Evolutionary conservation across 805 yeast species (phyloP).

Genomic region (Metschnikowia amazonensis): DNA sequence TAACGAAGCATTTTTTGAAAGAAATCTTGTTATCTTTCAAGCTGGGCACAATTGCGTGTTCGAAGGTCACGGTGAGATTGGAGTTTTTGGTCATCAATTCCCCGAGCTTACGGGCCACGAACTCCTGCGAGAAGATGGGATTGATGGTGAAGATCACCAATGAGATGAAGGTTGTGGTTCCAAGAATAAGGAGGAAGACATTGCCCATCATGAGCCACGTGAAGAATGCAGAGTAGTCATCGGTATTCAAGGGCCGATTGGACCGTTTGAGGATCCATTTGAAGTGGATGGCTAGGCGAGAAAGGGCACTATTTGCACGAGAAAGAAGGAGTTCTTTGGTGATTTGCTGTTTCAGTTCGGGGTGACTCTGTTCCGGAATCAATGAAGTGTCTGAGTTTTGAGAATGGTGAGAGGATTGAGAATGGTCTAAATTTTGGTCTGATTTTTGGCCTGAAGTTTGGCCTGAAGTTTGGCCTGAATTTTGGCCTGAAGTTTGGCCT

Average conservation of each 20-base stretch:
- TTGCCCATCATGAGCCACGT: slow-evolving; percentile 93
- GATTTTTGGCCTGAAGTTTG: too few relatives aligned
- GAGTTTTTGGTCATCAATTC: slow-evolving; percentile 80
- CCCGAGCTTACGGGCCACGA: slow-evolving; percentile 77
- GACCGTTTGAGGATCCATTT: slow-evolving; percentile 77
- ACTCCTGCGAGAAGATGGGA: slow-evolving; percentile 85
- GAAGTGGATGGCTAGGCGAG: slow-evolving; percentile 35
- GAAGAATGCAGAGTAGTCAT: slow-evolving; percentile 84
- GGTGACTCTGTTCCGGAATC: too few relatives aligned
- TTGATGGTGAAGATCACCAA: slow-evolving; percentile 71
- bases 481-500: too few relatives aligned
- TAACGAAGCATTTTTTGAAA: slow-evolving; percentile 80
- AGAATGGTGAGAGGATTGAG: too few relatives aligned
- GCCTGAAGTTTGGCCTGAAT: too few relatives aligned
- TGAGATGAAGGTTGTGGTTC: slow-evolving; percentile 91
- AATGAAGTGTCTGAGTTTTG: too few relatives aligned
- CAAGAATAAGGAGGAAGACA: slow-evolving; percentile 69
- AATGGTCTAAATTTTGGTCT: too few relatives aligned
- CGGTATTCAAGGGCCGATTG: slow-evolving; percentile 83
- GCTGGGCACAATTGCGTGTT: slow-evolving; percentile 89
- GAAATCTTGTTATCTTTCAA: slow-evolving; percentile 87
- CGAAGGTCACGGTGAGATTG: slow-evolving; percentile 80
- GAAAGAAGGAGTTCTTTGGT: slow-evolving; percentile 25
- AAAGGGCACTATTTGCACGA: slow-evolving; percentile 27
- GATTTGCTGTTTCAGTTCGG: slow-evolving; percentile 3